These are phyloP conservation scores for Corchorus olitorius DNA, from an alignment of 345 rosid genomes.

Conservation along the genomic window DNA sequence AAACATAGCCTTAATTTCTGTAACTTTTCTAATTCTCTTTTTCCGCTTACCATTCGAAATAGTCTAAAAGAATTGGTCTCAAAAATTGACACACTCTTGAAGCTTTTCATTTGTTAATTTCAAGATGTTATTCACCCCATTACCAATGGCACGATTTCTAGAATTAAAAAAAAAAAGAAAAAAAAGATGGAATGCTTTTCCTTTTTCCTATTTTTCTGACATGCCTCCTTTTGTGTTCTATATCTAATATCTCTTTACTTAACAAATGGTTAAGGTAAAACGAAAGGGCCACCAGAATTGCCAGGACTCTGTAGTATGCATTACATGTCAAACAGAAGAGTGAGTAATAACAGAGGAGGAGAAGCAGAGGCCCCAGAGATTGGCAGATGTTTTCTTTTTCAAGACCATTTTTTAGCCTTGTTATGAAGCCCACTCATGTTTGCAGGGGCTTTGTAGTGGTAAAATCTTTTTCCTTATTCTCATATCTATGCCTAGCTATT, in stretches of 20 bases:
- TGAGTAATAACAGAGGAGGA: neutral
- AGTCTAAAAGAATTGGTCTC: too few relatives aligned
- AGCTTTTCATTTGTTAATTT: too few relatives aligned
- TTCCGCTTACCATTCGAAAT: too few relatives aligned
- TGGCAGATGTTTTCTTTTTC: neutral
- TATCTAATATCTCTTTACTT: neutral
- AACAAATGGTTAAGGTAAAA: neutral
- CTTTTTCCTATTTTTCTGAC: neutral
- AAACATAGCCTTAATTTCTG: too few relatives aligned
- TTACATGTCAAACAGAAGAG: neutral
- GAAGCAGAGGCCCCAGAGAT: neutral
- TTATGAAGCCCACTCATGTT: slow-evolving; percentile 11
- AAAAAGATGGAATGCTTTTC: too few relatives aligned
- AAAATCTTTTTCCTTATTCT: neutral
- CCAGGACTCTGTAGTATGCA: too few relatives aligned
- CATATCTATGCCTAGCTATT: neutral
- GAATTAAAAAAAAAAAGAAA: too few relatives aligned
- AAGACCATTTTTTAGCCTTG: neutral
- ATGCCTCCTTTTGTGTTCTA: neutral
- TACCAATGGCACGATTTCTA: too few relatives aligned
- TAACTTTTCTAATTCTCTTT: too few relatives aligned
- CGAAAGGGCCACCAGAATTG: neutral
- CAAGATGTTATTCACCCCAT: too few relatives aligned
- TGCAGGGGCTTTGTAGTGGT: neutral
- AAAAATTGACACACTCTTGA: too few relatives aligned